These are phyloP conservation scores for Trichophyton rubrum DNA, from an alignment of 2,329 filamentous ascomycete genomes.

Conservation along the genomic window DNA sequence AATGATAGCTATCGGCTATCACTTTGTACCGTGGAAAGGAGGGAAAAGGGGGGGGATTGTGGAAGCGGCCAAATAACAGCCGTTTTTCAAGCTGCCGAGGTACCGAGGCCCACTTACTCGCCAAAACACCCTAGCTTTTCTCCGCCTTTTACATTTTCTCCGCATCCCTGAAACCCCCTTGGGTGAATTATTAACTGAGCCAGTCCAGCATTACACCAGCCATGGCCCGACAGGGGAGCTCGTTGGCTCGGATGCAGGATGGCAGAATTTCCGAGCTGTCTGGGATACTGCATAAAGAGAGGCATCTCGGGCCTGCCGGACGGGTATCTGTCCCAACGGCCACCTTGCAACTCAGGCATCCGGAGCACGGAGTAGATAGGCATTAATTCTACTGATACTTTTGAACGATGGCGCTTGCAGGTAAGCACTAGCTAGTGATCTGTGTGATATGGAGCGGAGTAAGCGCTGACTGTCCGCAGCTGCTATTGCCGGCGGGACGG, in stretches of 20 bases:
- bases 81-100: background rate
- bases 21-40: too few species aligned
- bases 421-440: background rate
- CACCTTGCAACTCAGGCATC: too few species aligned
- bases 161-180: background rate
- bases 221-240: background rate
- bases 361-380: background rate
- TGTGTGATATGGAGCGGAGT: background rate
- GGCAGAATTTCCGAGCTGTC: background rate
- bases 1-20: too few species aligned
- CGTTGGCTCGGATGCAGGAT: background rate
- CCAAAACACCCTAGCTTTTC: background rate
- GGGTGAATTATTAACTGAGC: background rate
- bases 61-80: background rate
- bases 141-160: background rate
- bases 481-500: slow-evolving; percentile 25
- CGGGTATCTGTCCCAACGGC: too few species aligned
- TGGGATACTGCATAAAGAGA: background rate
- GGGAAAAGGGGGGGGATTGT: too few species aligned
- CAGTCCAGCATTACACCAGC: background rate
- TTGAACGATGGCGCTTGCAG: background rate
- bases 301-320: background rate
- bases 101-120: background rate
- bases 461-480: slow-evolving; percentile 8
- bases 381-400: background rate